Percentiles rank a stretch among this genome's conserved stretches.
Evolutionary conservation across 1,284 basidiomycete genomes (phyloP).

Genomic region (Limonomyces culmigenus): DNA sequence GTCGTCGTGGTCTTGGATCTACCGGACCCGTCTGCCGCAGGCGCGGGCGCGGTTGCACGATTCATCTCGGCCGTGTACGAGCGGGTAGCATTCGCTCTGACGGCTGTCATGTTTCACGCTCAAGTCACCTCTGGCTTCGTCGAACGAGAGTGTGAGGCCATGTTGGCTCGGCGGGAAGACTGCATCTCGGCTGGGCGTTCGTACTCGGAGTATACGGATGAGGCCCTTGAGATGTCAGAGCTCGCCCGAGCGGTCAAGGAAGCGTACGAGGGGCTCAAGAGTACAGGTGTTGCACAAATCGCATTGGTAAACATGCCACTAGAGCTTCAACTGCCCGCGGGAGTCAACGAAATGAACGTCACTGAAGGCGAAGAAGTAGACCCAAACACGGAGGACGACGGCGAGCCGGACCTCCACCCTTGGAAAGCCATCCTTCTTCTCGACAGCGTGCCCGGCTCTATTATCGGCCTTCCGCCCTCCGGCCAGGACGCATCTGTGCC

Average conservation of each 20-base stretch:
- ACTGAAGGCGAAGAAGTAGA: no score
- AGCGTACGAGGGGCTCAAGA: constrained; percentile 62
- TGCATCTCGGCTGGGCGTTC: constrained; percentile 38
- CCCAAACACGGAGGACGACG: constrained; percentile 43
- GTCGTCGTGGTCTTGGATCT: constrained; percentile 80
- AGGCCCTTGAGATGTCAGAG: constrained; percentile 49
- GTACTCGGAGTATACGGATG: constrained; percentile 33
- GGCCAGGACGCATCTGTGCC: constrained; percentile 42
- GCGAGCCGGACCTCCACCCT: constrained; percentile 26
- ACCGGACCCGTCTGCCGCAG: constrained; percentile 74
- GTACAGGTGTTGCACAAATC: constrained; percentile 53
- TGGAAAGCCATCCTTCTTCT: no score
- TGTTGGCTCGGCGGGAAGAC: constrained; percentile 56
- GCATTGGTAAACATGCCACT: constrained; percentile 61
- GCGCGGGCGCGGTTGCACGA: constrained; percentile 53
- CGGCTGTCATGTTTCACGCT: constrained; percentile 77
- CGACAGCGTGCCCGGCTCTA: no score
- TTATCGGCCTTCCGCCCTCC: constrained; percentile 55
- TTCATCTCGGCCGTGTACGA: constrained; percentile 79
- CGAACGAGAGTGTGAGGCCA: constrained; percentile 51
- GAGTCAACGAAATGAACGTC: constrained; percentile 50
- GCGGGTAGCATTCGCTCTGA: constrained; percentile 74
- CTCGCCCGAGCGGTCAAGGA: constrained; percentile 61
- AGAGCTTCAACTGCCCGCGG: constrained; percentile 69
- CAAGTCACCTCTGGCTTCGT: constrained; percentile 76